Percentiles rank a stretch among this genome's conserved stretches.
Evolutionary conservation across 2,329 filamentous ascomycete genomes (phyloP).

Genomic region (Talaromyces rugulosus): DNA sequence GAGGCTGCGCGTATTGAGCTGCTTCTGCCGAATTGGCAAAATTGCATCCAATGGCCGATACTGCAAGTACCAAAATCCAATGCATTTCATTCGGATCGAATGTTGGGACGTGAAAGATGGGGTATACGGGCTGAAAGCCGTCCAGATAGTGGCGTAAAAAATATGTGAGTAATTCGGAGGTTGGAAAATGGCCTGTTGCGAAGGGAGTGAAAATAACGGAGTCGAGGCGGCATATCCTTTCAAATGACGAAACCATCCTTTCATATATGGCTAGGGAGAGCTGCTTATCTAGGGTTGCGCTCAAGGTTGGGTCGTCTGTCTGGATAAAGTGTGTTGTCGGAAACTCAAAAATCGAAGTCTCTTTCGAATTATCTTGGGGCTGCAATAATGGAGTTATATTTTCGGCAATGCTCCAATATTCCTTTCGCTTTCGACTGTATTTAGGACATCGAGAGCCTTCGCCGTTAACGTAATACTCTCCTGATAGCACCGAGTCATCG

Average conservation of each 20-base stretch:
- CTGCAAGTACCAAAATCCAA: conserved; percentile 38
- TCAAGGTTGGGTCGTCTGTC: conserved; percentile 17
- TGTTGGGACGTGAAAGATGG: conserved; percentile 35
- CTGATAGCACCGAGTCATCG: conserved; percentile 19
- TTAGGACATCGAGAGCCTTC: conserved; percentile 22
- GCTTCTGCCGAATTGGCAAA: conserved; percentile 23
- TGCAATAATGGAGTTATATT: conserved; percentile 10
- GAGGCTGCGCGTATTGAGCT: conserved; percentile 27
- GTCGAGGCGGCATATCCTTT: conserved; percentile 26
- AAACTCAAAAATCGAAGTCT: conserved; percentile 11
- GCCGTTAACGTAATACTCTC: conserved; percentile 26
- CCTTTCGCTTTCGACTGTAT: conserved; percentile 19
- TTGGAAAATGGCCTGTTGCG: conserved; percentile 27
- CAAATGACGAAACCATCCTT: conserved; percentile 26
- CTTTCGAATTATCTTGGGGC: not conserved
- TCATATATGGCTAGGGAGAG: conserved; percentile 26
- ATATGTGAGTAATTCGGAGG: conserved; percentile 19
- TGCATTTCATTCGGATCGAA: conserved; percentile 34
- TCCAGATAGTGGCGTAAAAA: conserved; percentile 36
- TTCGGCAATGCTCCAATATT: conserved; percentile 13
- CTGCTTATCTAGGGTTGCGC: conserved; percentile 9
- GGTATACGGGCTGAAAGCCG: conserved; percentile 38
- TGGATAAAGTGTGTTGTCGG: conserved; percentile 18
- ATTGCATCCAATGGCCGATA: conserved; percentile 39
- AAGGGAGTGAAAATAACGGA: conserved; percentile 29